Evolutionary conservation across 768 basidiomycete species (phyloP).

Genomic region (Roridomyces roridus): DNA sequence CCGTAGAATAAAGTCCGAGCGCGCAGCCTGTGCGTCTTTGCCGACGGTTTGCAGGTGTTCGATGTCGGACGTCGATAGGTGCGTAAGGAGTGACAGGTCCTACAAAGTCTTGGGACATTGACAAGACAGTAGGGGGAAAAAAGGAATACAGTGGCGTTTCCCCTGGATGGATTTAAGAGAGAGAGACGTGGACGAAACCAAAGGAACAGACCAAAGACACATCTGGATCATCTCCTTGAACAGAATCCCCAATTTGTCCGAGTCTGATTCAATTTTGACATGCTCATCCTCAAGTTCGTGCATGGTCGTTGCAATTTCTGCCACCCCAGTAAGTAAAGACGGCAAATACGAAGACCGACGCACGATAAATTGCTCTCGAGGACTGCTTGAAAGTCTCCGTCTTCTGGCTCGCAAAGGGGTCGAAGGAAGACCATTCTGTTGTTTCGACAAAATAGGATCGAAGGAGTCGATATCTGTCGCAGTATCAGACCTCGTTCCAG

Average conservation of each 20-base stretch:
- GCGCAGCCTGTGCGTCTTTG: slow-evolving; percentile 76
- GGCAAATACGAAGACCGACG: slow-evolving; percentile 30
- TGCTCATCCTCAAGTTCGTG: slow-evolving; percentile 65
- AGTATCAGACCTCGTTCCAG: background rate
- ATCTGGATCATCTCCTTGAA: slow-evolving; percentile 91
- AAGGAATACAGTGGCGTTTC: slow-evolving; percentile 83
- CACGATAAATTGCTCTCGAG: slow-evolving; percentile 78
- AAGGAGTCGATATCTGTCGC: slow-evolving; percentile 78
- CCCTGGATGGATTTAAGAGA: too few species aligned
- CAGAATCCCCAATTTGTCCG: slow-evolving; percentile 62
- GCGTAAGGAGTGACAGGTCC: slow-evolving; percentile 92
- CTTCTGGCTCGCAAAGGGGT: slow-evolving; percentile 87
- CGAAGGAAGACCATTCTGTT: slow-evolving; percentile 73
- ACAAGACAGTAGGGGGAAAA: background rate
- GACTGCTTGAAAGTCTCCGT: slow-evolving; percentile 82
- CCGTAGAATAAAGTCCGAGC: slow-evolving; percentile 80
- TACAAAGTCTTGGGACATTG: slow-evolving; percentile 32
- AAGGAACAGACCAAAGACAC: slow-evolving; percentile 71
- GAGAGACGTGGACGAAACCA: background rate
- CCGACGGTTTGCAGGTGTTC: slow-evolving; percentile 83
- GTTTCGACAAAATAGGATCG: slow-evolving; percentile 75
- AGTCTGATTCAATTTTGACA: slow-evolving; percentile 47
- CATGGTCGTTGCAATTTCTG: slow-evolving; percentile 80
- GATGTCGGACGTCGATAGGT: slow-evolving; percentile 83
- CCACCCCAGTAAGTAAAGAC: background rate